phyloP scores from a whole-genome alignment of 768 basidiomycete species.

The Glaciozyma antarctica region DNA sequence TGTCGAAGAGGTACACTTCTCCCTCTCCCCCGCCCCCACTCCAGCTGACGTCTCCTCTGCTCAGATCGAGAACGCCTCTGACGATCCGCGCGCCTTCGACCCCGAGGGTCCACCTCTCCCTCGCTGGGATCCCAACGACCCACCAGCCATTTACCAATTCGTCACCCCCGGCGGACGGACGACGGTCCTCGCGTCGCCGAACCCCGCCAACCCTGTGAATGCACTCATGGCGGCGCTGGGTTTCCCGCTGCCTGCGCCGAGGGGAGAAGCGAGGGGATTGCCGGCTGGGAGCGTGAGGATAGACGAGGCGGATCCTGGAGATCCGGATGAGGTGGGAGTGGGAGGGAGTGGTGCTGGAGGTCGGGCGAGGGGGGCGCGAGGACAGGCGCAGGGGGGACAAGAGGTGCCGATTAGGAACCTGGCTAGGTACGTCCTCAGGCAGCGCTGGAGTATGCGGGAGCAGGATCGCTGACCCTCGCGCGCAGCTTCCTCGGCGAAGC shows the following conservation, averaged over 20 bases:
- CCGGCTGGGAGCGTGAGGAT: neutral
- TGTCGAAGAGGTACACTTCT: neutral
- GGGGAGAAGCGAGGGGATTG: neutral
- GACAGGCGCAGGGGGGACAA: neutral
- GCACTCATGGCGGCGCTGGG: constrained; percentile 2
- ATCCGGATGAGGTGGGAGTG: constrained; percentile 6
- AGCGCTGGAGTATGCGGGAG: no score
- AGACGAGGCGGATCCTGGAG: neutral
- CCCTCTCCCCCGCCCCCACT: neutral
- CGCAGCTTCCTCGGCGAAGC: constrained; percentile 27
- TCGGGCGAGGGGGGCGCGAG: neutral
- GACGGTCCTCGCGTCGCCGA: neutral
- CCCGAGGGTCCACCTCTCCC: constrained; percentile 14
- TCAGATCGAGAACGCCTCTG: constrained; percentile 8
- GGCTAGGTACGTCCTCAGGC: constrained; percentile 6
- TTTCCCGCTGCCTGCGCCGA: neutral
- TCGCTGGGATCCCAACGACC: neutral
- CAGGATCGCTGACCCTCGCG: neutral
- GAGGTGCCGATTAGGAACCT: constrained; percentile 23
- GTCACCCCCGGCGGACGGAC: neutral
- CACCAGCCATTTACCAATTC: neutral
- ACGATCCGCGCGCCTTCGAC: constrained; percentile 28
- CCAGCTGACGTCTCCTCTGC: neutral
- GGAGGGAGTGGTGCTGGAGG: neutral
- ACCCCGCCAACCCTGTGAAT: neutral